Evolutionary conservation across 192 early-diverging fungal species (phyloP), one percentile per base, ranked within the genome.

Genomic region (Phlyctochytrium planicorne): DNA sequence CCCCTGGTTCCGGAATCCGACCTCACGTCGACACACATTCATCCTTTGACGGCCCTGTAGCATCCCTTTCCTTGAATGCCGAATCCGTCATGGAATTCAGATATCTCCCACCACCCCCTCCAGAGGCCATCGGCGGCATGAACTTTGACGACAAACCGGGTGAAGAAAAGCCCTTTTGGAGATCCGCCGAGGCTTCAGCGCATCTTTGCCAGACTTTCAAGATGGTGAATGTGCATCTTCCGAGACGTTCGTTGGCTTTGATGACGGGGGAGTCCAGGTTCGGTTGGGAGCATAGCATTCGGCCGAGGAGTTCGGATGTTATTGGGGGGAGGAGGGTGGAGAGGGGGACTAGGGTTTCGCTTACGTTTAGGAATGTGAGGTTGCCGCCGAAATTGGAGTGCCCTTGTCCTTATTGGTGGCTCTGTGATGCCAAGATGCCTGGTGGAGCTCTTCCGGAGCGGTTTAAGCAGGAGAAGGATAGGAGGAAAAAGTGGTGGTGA

Each of bases 261-360:
- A 74, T 83, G 74, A 50, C 68, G 1, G 78, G 76, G 2, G 71
- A 73, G 53, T 65, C 74, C 0, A 53, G 79, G 25, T 78, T 73
- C 37, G 81, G 71, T n/a, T 83, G 81, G 81, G 78, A 83, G 50
- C 81, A 83, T 50, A 70, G 67, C 27, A 83, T 83, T 52, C 70
- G 78, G 2, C 56, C 65, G 16, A 69, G 81, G 33, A 59, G 68
- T 0, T 70, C 77, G 3, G 81, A 83, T 52, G 71, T 78, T 1
- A n/a, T 75, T 34, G 62, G 53, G 30, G 50, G 53, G 17, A 34
- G 25, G n/a, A 29, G 63, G 30, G 66, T 68, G 1, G 74, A 67
- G 32, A 35, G 62, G 34, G 68, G 2, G 53, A 34, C 24, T 25
- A 61, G 62, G 47, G 63, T 65, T 23, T 31, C 20, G 6, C 40